Percentiles rank a stretch among this genome's conserved stretches.
Conservation (phyloP, 2,329 filamentous ascomycete genomes). For the Cyphellophora europaea region DNA sequence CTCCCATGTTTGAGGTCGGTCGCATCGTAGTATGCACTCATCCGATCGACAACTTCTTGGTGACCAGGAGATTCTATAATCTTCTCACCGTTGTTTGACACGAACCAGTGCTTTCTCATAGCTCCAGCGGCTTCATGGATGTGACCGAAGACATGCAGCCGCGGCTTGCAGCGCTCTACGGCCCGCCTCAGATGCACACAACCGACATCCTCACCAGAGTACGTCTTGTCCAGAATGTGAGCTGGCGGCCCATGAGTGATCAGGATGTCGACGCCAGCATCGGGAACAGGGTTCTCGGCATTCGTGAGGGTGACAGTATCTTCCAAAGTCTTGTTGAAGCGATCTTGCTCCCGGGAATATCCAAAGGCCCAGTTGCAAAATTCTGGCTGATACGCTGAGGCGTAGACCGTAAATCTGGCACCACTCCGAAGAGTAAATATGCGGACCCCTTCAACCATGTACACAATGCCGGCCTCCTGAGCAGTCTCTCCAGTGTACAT, state of each 20-base stretch:
- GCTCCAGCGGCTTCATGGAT: slow-evolving; percentile 21
- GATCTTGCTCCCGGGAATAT: slow-evolving; percentile 41
- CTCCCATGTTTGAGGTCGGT: slow-evolving; percentile 32
- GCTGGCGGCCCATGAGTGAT: slow-evolving; percentile 53
- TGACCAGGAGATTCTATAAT: too few species aligned
- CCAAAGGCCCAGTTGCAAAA: slow-evolving; percentile 49
- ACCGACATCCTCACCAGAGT: slow-evolving; percentile 34
- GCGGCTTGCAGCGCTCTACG: slow-evolving; percentile 39
- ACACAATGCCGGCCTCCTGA: slow-evolving; percentile 37
- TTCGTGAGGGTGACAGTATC: not conserved
- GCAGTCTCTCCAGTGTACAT: slow-evolving; percentile 40
- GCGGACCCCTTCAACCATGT: slow-evolving; percentile 46
- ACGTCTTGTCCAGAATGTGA: slow-evolving; percentile 38
- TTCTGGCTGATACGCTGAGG: slow-evolving; percentile 46
- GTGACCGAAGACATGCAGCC: slow-evolving; percentile 45
- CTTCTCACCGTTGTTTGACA: not conserved
- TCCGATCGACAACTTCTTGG: slow-evolving; percentile 4
- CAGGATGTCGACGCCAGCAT: slow-evolving; percentile 44
- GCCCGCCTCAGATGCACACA: slow-evolving; percentile 47
- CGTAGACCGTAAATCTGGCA: slow-evolving; percentile 42
- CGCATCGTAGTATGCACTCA: slow-evolving; percentile 24
- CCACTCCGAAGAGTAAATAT: slow-evolving; percentile 40
- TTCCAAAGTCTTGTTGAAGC: slow-evolving; percentile 36
- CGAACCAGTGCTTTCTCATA: slow-evolving; percentile 10
- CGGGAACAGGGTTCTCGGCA: slow-evolving; percentile 24